A percentile compares a stretch with the other conserved stretches of the same genome.
Evolutionary conservation across 2,329 filamentous ascomycete species (phyloP).

Genomic region (Metarhizium album): DNA sequence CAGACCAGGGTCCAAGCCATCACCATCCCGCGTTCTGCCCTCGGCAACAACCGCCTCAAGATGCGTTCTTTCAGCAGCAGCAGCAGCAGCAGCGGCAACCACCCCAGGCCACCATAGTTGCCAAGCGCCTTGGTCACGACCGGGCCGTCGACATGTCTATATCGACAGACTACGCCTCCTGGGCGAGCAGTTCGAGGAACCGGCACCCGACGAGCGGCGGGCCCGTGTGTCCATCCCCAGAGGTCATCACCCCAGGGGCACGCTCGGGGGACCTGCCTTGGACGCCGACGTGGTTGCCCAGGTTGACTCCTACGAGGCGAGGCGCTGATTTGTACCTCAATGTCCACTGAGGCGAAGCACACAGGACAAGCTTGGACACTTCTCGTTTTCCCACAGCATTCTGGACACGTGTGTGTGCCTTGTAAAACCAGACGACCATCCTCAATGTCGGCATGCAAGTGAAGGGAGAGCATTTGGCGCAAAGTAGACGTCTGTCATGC

Average conservation of each 20-base stretch:
- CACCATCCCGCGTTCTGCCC: slow-evolving; percentile 4
- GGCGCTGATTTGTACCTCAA: slow-evolving; percentile 55
- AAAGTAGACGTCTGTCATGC: background rate
- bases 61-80: no score
- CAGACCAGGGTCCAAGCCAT: slow-evolving; percentile 14
- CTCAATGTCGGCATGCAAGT: background rate
- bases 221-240: slow-evolving; percentile 2
- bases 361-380: background rate
- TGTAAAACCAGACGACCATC: background rate
- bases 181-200: background rate
- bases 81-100: slow-evolving; percentile 9
- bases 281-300: slow-evolving; percentile 34
- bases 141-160: slow-evolving; percentile 36
- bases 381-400: background rate
- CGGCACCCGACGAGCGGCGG: slow-evolving; percentile 4
- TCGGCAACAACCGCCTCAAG: no score
- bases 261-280: slow-evolving; percentile 8
- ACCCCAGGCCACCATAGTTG: slow-evolving; percentile 29
- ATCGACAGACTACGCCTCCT: slow-evolving; percentile 11
- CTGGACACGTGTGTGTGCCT: background rate
- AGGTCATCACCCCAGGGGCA: background rate
- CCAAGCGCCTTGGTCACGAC: slow-evolving; percentile 40
- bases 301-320: slow-evolving; percentile 53
- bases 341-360: slow-evolving; percentile 34
- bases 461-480: background rate